Evolutionary conservation across 352 stramenopile species (phyloP).

Genomic region (Pythium scleroteichum): DNA sequence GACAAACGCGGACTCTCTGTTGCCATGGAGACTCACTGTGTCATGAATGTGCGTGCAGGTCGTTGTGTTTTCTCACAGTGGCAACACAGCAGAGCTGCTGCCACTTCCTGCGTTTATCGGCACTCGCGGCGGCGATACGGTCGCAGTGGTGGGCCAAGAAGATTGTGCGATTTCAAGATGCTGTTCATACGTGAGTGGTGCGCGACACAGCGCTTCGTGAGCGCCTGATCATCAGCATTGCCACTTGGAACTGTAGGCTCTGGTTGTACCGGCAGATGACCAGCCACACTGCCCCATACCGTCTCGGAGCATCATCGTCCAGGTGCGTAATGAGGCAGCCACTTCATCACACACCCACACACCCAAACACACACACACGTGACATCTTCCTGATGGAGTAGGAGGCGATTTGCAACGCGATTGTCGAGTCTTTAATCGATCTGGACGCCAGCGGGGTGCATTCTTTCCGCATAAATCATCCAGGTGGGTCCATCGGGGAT

Average conservation of each 20-base stretch:
- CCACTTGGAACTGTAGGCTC: constrained; percentile 23
- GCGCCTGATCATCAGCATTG: neutral
- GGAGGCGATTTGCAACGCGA: constrained; percentile 74
- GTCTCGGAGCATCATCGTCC: constrained; percentile 75
- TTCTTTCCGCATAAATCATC: constrained; percentile 60
- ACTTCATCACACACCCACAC: too few species aligned
- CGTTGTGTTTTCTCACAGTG: constrained; percentile 75
- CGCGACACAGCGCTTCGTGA: neutral
- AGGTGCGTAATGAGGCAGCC: too few species aligned
- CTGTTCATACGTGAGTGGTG: constrained; percentile 12
- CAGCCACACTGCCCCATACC: constrained; percentile 55
- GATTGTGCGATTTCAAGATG: constrained; percentile 31
- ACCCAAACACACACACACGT: too few species aligned
- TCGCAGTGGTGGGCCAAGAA: constrained; percentile 53
- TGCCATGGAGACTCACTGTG: neutral
- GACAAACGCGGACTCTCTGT: too few species aligned
- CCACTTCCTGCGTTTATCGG: constrained; percentile 50
- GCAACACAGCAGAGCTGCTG: constrained; percentile 61
- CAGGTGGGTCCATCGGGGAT: constrained; percentile 67
- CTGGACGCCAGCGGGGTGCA: constrained; percentile 29
- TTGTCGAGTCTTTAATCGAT: constrained; percentile 63
- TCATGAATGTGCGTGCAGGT: constrained; percentile 31
- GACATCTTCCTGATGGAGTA: constrained; percentile 20
- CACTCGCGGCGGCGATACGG: constrained; percentile 35
- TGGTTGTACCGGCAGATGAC: constrained; percentile 54